phyloP scores from a whole-genome alignment of 495 filamentous ascomycete genomes.

The Trichoderma erinaceum region DNA sequence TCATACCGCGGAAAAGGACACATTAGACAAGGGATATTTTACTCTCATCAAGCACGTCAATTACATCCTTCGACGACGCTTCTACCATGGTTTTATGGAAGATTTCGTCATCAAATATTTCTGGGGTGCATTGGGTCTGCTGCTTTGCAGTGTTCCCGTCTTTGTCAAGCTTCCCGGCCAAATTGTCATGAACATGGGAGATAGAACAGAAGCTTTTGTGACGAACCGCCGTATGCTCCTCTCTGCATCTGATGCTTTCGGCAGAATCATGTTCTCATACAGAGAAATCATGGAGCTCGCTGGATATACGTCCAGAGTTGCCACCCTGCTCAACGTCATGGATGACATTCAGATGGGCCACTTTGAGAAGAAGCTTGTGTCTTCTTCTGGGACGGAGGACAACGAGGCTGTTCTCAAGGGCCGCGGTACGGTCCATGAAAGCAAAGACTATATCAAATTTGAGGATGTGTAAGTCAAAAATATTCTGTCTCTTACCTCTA shows the following conservation, averaged over 20 bases:
- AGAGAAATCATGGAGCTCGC: constrained; percentile 94
- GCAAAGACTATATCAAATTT: constrained; percentile 72
- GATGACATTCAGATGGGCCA: constrained; percentile 81
- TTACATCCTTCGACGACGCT: constrained; percentile 76
- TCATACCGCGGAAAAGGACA: constrained; percentile 95
- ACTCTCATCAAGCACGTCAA: constrained; percentile 99
- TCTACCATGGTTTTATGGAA: constrained; percentile 98
- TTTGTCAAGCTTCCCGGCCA: constrained; percentile 85
- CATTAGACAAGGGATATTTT: constrained; percentile 95
- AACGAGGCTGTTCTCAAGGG: constrained; percentile 74
- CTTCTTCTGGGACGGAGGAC: constrained; percentile 69
- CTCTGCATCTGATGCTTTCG: constrained; percentile 90
- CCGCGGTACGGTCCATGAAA: constrained; percentile 70
- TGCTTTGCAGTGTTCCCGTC: constrained; percentile 93
- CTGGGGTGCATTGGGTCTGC: constrained; percentile 89
- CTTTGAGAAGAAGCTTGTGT: constrained; percentile 94
- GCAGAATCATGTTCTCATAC: constrained; percentile 96
- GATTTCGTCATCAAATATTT: constrained; percentile 99
- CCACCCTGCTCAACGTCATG: constrained; percentile 85
- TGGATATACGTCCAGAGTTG: constrained; percentile 89
- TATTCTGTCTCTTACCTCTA: background rate
- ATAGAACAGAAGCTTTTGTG: constrained; percentile 91
- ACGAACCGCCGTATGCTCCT: constrained; percentile 89
- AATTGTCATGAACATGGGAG: constrained; percentile 66
- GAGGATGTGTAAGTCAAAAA: constrained; percentile 55